Conservation (phyloP, 2,329 filamentous ascomycete genomes). For the Pseudogymnoascus sp. region DNA sequence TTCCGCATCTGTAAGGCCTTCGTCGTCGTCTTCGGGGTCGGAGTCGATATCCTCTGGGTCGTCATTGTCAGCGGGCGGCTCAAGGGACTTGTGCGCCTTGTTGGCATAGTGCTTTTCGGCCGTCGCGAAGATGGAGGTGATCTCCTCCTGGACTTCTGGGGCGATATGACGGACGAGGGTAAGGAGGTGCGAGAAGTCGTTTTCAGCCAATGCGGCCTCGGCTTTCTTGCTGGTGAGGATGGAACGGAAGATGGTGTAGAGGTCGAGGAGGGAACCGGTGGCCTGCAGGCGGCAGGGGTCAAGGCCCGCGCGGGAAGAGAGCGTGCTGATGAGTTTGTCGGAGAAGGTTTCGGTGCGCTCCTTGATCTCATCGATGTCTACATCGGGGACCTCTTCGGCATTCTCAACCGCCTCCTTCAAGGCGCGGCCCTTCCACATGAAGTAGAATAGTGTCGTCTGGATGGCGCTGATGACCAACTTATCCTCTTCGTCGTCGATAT, state of each 20-base stretch:
- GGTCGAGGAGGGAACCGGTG: constrained; percentile 69
- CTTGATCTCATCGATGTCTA: constrained; percentile 52
- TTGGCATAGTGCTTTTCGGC: constrained; percentile 73
- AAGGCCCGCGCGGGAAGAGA: constrained; percentile 58
- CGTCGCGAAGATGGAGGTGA: constrained; percentile 69
- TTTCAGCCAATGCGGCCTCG: constrained; percentile 29
- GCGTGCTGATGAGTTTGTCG: constrained; percentile 55
- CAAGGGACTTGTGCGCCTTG: constrained; percentile 52
- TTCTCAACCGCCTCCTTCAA: constrained; percentile 45
- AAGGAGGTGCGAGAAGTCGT: constrained; percentile 45
- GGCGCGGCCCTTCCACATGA: constrained; percentile 80
- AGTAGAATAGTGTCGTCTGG: constrained; percentile 74
- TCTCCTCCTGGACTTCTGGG: constrained; percentile 50
- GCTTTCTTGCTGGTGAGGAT: constrained; percentile 45
- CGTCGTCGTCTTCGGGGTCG: constrained; percentile 49
- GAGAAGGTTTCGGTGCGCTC: constrained; percentile 48
- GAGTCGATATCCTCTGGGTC: constrained; percentile 59
- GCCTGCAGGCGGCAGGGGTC: constrained; percentile 72
- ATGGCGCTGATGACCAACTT: constrained; percentile 69
- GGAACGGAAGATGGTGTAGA: constrained; percentile 70
- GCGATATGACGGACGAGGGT: constrained; percentile 62
- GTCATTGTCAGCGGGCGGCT: constrained; percentile 61
- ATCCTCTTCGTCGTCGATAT: constrained; percentile 69
- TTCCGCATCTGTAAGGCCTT: constrained; percentile 46
- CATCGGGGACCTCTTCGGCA: constrained; percentile 46